Percentiles rank a stretch among this genome's conserved stretches.
Conservation (phyloP, 2,329 filamentous ascomycete genomes). For the Sordariomycetes sp. region DNA sequence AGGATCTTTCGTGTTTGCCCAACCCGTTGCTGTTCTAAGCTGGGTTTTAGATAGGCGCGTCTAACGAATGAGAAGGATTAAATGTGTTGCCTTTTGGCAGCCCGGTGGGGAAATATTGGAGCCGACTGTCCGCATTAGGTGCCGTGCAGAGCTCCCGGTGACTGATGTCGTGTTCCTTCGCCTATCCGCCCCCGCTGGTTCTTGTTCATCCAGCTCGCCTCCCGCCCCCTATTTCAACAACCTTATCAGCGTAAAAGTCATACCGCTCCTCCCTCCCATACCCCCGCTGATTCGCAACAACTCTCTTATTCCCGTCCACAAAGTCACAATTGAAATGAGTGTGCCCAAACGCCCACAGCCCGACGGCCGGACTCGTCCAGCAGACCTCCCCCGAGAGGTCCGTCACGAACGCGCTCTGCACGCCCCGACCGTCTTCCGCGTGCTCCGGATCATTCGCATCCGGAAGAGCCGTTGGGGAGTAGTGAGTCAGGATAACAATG, state of each 20-base stretch:
- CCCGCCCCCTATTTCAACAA: background rate
- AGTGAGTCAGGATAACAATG: slow-evolving; percentile 27
- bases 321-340: slow-evolving; percentile 34
- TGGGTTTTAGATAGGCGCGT: too few species aligned
- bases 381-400: slow-evolving; percentile 25
- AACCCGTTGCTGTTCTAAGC: too few species aligned
- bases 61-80: too few species aligned
- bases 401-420: slow-evolving; percentile 24
- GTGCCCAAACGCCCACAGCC: slow-evolving; percentile 35
- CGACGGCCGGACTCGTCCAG: slow-evolving; percentile 23
- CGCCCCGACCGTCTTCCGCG: slow-evolving; percentile 21
- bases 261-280: slow-evolving; percentile 4
- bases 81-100: too few species aligned
- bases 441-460: slow-evolving; percentile 10
- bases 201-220: background rate
- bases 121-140: too few species aligned
- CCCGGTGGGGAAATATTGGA: too few species aligned
- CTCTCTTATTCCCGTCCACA: slow-evolving; percentile 7
- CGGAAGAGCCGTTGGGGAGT: slow-evolving; percentile 19
- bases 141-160: too few species aligned
- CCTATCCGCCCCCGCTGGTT: too few species aligned
- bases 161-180: too few species aligned
- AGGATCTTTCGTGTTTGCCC: too few species aligned
- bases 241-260: background rate
- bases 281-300: slow-evolving; percentile 24